Conservation (phyloP, 1,284 basidiomycete genomes). For the Sanghuangporus weigelae region DNA sequence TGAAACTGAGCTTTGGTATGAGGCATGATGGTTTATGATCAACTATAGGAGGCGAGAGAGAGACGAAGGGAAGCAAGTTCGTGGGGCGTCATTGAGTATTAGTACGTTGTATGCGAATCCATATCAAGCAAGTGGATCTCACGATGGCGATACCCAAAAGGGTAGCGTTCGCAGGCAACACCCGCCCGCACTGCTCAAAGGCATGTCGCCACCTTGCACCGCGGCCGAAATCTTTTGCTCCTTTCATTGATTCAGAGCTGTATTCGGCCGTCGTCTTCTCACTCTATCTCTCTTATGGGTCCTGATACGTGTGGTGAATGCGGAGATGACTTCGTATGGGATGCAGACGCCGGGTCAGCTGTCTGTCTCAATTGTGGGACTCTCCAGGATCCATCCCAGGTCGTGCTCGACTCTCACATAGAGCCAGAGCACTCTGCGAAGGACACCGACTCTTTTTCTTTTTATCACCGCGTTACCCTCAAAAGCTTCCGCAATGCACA, state of each 20-base stretch:
- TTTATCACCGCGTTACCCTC: constrained; percentile 31
- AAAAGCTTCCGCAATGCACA: constrained; percentile 40
- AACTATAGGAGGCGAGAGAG: not conserved
- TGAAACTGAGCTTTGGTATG: constrained; percentile 35
- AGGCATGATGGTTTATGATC: not conserved
- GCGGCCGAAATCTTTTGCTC: not conserved
- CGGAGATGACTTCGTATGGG: constrained; percentile 44
- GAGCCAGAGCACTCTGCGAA: constrained; percentile 28
- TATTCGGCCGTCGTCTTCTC: not conserved
- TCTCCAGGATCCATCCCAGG: constrained; percentile 55
- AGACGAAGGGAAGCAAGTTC: not conserved
- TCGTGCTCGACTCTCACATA: constrained; percentile 44
- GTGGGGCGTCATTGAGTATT: not conserved
- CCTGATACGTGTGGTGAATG: constrained; percentile 41
- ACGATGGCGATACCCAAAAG: not conserved
- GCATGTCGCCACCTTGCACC: not conserved
- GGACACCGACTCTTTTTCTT: constrained; percentile 8
- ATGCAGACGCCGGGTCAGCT: constrained; percentile 50
- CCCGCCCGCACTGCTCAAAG: not conserved
- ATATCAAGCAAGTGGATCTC: not conserved
- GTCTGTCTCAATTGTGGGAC: constrained; percentile 64
- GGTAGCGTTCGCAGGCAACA: not conserved
- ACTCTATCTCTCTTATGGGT: constrained; percentile 5
- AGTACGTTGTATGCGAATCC: not conserved
- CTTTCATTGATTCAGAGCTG: not conserved